Conservation (phyloP, 176 grass and related monocot species). For the Rhynchospora breviuscula region DNA sequence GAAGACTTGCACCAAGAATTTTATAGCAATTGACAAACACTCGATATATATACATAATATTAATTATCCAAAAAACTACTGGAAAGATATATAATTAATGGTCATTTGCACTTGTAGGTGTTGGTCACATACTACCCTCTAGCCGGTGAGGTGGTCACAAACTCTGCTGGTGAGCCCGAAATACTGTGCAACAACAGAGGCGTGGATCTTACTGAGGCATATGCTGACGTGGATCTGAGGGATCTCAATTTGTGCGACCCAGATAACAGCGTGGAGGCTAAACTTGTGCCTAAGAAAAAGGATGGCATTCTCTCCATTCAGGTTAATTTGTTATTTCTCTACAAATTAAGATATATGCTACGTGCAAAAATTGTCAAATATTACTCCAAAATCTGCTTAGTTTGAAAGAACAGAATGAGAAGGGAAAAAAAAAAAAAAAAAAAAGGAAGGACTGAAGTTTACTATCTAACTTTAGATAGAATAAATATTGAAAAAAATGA, state of each 20-base stretch:
- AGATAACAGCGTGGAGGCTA: slow-evolving; percentile 47
- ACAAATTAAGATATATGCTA: background rate
- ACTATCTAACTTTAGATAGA: too few species aligned
- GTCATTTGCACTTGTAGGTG: slow-evolving; percentile 1
- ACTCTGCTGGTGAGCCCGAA: slow-evolving; percentile 41
- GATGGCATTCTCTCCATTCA: slow-evolving; percentile 50
- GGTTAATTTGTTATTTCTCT: slow-evolving; percentile 21
- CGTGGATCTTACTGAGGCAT: slow-evolving; percentile 43
- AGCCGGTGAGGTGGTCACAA: slow-evolving; percentile 38
- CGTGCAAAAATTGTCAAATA: background rate
- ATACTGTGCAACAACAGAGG: slow-evolving; percentile 56
- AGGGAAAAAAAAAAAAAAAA: too few species aligned
- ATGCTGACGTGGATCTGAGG: slow-evolving; percentile 34
- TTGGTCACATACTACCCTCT: slow-evolving; percentile 57
- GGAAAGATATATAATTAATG: background rate
- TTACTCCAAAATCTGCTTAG: background rate
- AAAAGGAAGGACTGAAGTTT: too few species aligned
- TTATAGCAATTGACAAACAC: too few species aligned
- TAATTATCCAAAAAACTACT: background rate
- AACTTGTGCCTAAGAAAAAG: slow-evolving; percentile 60
- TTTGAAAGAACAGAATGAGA: too few species aligned
- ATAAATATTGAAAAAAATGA: too few species aligned
- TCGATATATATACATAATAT: background rate
- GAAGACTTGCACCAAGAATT: too few species aligned
- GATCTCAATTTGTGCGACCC: slow-evolving; percentile 37